A percentile compares a stretch with the other conserved stretches of the same genome.
phyloP scores from a whole-genome alignment of 495 filamentous ascomycete species.

The Aspergillus sclerotioniger region DNA sequence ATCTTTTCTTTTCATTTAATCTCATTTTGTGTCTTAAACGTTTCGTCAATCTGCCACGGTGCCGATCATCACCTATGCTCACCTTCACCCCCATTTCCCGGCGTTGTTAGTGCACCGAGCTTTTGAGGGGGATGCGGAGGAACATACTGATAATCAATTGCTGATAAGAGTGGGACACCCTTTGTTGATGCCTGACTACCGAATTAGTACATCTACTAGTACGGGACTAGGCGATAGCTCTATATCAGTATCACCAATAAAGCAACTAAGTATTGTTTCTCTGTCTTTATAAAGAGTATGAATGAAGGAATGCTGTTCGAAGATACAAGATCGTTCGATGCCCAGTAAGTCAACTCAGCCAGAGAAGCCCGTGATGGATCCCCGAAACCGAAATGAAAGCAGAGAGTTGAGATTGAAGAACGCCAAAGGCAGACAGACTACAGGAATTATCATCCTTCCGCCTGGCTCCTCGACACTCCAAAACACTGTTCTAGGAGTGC shows the following conservation, averaged over 20 bases:
- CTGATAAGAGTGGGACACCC: background rate
- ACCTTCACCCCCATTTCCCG: background rate
- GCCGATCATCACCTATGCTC: background rate
- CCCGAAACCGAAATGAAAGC: slow-evolving; percentile 9
- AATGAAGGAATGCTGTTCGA: background rate
- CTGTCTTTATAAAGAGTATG: background rate
- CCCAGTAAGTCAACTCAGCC: background rate
- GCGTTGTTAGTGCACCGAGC: background rate
- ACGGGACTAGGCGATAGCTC: background rate
- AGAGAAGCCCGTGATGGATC: background rate
- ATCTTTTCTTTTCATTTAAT: background rate
- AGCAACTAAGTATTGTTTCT: background rate
- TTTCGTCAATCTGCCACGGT: background rate
- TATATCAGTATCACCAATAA: background rate
- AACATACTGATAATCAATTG: background rate
- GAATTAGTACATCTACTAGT: background rate
- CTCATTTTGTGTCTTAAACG: no score
- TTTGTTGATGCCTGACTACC: background rate
- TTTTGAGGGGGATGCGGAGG: background rate
- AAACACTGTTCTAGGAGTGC: slow-evolving; percentile 17
- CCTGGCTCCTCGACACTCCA: slow-evolving; percentile 31
- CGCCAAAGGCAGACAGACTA: slow-evolving; percentile 20
- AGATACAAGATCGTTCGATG: background rate
- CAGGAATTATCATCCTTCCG: slow-evolving; percentile 20
- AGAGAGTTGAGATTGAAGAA: slow-evolving; percentile 12